These are phyloP conservation scores for Beta vulgaris DNA, from an alignment of 148 eudicot species.

Conservation along the genomic window DNA sequence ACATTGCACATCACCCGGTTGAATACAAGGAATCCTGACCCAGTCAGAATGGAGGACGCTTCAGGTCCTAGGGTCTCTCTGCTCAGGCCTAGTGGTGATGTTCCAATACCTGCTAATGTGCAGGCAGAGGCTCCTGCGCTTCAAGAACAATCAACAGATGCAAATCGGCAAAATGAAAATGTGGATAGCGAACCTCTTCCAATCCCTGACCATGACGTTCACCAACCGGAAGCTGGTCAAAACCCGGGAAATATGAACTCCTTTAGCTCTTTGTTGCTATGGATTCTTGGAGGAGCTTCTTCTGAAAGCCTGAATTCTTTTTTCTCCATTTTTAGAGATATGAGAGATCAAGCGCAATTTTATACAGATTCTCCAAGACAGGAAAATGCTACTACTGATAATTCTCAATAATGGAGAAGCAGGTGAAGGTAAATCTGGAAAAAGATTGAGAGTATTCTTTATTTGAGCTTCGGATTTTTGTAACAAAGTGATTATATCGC, in stretches of 20 bases:
- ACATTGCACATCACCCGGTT: conserved; percentile 89
- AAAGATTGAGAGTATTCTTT: not conserved
- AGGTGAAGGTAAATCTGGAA: not conserved
- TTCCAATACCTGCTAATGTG: conserved; percentile 37
- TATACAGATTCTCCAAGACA: conserved; percentile 50
- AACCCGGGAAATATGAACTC: conserved; percentile 82
- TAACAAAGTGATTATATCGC: too few relatives aligned
- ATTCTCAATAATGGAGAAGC: conserved; percentile 33
- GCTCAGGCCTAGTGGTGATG: conserved; percentile 35
- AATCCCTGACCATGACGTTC: conserved; percentile 46
- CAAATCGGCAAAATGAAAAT: conserved; percentile 32
- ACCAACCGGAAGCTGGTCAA: conserved; percentile 56
- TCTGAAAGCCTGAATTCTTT: conserved; percentile 89
- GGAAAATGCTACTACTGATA: conserved; percentile 39
- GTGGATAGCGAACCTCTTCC: conserved; percentile 44
- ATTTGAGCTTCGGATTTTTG: too few relatives aligned
- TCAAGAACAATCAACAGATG: conserved; percentile 36
- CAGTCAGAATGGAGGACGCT: conserved; percentile 32
- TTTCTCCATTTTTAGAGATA: conserved; percentile 83
- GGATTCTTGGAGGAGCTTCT: conserved; percentile 90
- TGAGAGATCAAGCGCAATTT: conserved; percentile 77
- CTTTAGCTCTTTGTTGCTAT: conserved; percentile 76
- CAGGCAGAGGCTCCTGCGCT: conserved; percentile 35
- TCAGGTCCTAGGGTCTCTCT: conserved; percentile 38
- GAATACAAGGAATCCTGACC: conserved; percentile 58